Evolutionary conservation across 148 eudicot species (phyloP).

Genomic region (Vaccinium macrocarpon): DNA sequence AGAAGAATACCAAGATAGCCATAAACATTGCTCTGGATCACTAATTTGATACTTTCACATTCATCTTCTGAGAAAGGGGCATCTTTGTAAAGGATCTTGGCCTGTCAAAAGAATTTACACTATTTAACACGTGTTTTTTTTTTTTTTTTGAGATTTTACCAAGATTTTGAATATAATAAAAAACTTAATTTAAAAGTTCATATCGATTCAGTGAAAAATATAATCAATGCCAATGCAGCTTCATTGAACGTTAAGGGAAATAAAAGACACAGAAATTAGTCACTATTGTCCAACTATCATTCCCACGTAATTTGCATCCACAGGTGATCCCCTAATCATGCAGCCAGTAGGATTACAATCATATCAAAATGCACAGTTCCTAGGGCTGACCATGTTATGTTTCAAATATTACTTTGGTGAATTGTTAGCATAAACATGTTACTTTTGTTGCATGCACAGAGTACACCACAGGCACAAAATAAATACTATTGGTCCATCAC

Average conservation of each 20-base stretch:
- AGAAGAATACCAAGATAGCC: slow-evolving; percentile 85
- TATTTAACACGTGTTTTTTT: not conserved
- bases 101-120: slow-evolving; percentile 40
- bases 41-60: slow-evolving; percentile 71
- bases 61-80: slow-evolving; percentile 83
- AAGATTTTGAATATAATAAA: not conserved
- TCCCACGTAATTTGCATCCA: not conserved
- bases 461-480: not conserved
- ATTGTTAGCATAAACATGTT: not conserved
- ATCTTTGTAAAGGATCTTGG: slow-evolving; percentile 80
- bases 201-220: not conserved
- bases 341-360: not conserved
- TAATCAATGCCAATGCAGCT: slow-evolving; percentile 5
- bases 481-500: not conserved
- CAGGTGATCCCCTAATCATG: not conserved
- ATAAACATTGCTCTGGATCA: slow-evolving; percentile 89
- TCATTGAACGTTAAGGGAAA: not conserved
- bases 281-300: not conserved
- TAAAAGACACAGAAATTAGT: not conserved
- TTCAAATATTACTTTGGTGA: not conserved
- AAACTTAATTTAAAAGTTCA: not conserved
- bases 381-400: not conserved
- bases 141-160: slow-evolving; percentile 13
- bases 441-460: not conserved
- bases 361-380: not conserved